A percentile compares a stretch with the other conserved stretches of the same genome.
Evolutionary conservation across 768 basidiomycete species (phyloP).

Genomic region (Boletus fagicola): DNA sequence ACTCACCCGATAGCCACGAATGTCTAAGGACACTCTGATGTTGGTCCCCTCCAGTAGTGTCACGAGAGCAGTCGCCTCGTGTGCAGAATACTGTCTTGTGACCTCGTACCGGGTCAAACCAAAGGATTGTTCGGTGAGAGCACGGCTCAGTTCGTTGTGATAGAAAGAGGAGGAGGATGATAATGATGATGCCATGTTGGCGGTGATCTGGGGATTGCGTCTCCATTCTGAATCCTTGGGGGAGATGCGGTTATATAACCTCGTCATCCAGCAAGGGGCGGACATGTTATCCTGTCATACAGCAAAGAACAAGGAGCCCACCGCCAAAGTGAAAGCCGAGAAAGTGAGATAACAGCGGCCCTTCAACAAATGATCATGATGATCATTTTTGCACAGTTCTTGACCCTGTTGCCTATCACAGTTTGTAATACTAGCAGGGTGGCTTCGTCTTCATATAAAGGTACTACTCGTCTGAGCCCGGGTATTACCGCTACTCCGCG

Average conservation of each 20-base stretch:
- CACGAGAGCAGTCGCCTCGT: slow-evolving; percentile 53
- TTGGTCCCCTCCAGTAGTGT: slow-evolving; percentile 54
- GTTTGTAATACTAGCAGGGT: slow-evolving; percentile 13
- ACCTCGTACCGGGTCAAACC: slow-evolving; percentile 51
- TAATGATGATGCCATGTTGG: slow-evolving; percentile 20
- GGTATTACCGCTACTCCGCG: slow-evolving; percentile 12
- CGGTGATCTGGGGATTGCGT: slow-evolving; percentile 3
- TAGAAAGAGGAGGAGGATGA: slow-evolving; percentile 27
- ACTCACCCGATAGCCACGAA: slow-evolving; percentile 56
- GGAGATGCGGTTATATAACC: slow-evolving; percentile 28
- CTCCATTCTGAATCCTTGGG: slow-evolving; percentile 19
- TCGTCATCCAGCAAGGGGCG: slow-evolving; percentile 26
- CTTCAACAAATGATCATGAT: slow-evolving; percentile 23
- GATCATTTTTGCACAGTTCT: slow-evolving; percentile 14
- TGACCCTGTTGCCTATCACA: slow-evolving; percentile 32
- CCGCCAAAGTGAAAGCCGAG: slow-evolving; percentile 16
- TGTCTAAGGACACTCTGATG: slow-evolving; percentile 47
- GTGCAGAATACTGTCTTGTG: slow-evolving; percentile 33
- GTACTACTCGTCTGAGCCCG: slow-evolving; percentile 4
- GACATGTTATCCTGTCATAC: slow-evolving; percentile 22
- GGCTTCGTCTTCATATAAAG: slow-evolving; percentile 10
- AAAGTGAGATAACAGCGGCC: slow-evolving; percentile 15
- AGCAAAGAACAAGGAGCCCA: slow-evolving; percentile 8
- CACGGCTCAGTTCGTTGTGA: slow-evolving; percentile 49
- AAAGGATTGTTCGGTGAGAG: slow-evolving; percentile 58